phyloP scores from a whole-genome alignment of 352 stramenopile species.

The Pythium sukuiense region DNA sequence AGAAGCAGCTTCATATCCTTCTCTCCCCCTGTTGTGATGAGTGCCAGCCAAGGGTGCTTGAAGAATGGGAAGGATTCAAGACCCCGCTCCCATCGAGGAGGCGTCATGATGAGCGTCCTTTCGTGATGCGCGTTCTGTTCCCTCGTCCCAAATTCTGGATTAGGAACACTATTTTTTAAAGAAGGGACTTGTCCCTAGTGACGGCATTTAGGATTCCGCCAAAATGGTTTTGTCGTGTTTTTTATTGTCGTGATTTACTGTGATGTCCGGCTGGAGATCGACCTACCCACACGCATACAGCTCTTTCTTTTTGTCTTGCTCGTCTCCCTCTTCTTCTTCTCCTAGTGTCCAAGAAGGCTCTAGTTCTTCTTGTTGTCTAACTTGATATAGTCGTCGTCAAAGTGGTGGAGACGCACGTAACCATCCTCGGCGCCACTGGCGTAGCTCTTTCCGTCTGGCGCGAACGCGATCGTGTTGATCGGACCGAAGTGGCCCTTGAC shows the following conservation, averaged over 20 bases:
- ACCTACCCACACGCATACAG: constrained; percentile 4
- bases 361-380: constrained; percentile 41
- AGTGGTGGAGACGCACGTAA: constrained; percentile 97
- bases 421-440: constrained; percentile 98
- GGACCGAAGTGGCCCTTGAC: constrained; percentile 99
- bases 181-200: background rate
- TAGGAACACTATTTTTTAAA: background rate
- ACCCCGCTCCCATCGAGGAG: no score
- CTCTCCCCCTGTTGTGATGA: no score
- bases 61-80: background rate
- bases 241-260: background rate
- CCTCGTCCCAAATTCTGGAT: background rate
- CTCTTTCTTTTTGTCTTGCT: background rate
- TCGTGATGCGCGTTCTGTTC: background rate
- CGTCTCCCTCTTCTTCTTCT: background rate
- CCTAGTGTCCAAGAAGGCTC: background rate
- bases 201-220: no score
- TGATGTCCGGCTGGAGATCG: background rate
- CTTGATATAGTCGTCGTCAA: constrained; percentile 98
- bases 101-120: background rate
- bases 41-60: no score
- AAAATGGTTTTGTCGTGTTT: background rate
- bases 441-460: constrained; percentile 98
- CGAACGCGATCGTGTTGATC: constrained; percentile 99
- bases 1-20: background rate